These are phyloP conservation scores for Rhizopus stolonifer DNA, from an alignment of 371 early-diverging fungal species.

Conservation along the genomic window DNA sequence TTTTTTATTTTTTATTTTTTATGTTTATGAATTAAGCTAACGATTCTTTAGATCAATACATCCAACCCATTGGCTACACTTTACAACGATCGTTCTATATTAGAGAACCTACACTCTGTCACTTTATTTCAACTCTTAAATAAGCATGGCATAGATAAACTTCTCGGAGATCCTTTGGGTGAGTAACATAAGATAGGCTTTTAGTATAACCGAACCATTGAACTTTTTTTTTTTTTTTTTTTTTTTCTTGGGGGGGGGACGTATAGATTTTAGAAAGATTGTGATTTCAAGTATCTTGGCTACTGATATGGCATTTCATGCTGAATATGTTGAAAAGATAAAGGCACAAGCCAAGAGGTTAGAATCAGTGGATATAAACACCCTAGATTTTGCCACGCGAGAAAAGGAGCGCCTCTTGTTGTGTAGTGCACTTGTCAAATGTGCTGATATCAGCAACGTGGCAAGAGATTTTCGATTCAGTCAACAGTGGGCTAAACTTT, in stretches of 20 bases:
- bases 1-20: too few relatives aligned
- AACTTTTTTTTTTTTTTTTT: too few relatives aligned
- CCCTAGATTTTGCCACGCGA: slow-evolving; percentile 10
- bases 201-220: too few relatives aligned
- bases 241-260: too few relatives aligned
- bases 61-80: slow-evolving; percentile 79
- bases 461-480: slow-evolving; percentile 42
- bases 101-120: slow-evolving; percentile 92
- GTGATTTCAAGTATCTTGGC: slow-evolving; percentile 73
- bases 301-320: slow-evolving; percentile 82
- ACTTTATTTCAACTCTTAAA: slow-evolving; percentile 81
- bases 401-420: slow-evolving; percentile 55
- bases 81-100: slow-evolving; percentile 89
- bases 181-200: too few relatives aligned
- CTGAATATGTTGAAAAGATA: slow-evolving; percentile 71
- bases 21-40: too few relatives aligned
- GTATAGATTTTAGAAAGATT: slow-evolving; percentile 64
- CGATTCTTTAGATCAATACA: slow-evolving; percentile 30
- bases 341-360: slow-evolving; percentile 57
- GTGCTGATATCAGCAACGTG: slow-evolving; percentile 82
- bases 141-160: slow-evolving; percentile 54
- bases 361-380: slow-evolving; percentile 10
- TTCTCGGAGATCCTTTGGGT: slow-evolving; percentile 12
- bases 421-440: slow-evolving; percentile 75
- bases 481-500: slow-evolving; percentile 54